These are phyloP conservation scores for Xylaria sp. DNA, from an alignment of 2,329 filamentous ascomycete species.

Conservation along the genomic window DNA sequence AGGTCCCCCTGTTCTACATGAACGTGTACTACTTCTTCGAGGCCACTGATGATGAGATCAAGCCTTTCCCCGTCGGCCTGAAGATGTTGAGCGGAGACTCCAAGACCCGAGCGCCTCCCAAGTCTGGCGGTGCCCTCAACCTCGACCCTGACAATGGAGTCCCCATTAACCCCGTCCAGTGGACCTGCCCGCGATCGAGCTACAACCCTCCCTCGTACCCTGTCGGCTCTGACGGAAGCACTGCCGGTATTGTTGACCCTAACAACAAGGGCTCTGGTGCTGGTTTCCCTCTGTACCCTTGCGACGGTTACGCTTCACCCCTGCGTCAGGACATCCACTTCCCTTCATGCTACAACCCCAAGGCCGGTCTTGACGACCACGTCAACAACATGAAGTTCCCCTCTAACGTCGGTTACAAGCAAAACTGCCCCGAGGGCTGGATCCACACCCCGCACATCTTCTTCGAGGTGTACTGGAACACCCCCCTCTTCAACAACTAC, in stretches of 20 bases:
- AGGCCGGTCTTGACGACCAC: conserved; percentile 67
- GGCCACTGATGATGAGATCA: conserved; percentile 70
- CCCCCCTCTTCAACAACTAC: conserved; percentile 60
- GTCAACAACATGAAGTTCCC: conserved; percentile 74
- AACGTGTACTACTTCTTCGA: conserved; percentile 82
- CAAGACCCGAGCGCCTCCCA: conserved; percentile 66
- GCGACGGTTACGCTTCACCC: conserved; percentile 70
- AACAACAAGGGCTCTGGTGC: conserved; percentile 65
- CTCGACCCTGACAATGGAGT: conserved; percentile 62
- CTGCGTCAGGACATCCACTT: conserved; percentile 75
- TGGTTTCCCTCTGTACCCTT: conserved; percentile 77
- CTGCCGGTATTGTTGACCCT: conserved; percentile 65
- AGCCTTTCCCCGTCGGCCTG: conserved; percentile 75
- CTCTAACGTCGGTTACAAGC: conserved; percentile 57
- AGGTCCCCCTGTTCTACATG: conserved; percentile 76
- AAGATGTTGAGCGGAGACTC: conserved; percentile 76
- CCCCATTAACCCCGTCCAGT: conserved; percentile 64
- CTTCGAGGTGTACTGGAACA: conserved; percentile 70
- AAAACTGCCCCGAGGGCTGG: conserved; percentile 65
- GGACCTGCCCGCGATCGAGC: conserved; percentile 67
- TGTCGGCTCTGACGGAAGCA: conserved; percentile 62
- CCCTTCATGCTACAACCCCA: conserved; percentile 78
- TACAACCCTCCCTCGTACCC: conserved; percentile 64
- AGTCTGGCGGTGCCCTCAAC: conserved; percentile 59
- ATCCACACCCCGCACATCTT: conserved; percentile 67